A percentile compares a stretch with the other conserved stretches of the same genome.
phyloP scores from a whole-genome alignment of 768 basidiomycete genomes.

The Xerocomus potaroensis region DNA sequence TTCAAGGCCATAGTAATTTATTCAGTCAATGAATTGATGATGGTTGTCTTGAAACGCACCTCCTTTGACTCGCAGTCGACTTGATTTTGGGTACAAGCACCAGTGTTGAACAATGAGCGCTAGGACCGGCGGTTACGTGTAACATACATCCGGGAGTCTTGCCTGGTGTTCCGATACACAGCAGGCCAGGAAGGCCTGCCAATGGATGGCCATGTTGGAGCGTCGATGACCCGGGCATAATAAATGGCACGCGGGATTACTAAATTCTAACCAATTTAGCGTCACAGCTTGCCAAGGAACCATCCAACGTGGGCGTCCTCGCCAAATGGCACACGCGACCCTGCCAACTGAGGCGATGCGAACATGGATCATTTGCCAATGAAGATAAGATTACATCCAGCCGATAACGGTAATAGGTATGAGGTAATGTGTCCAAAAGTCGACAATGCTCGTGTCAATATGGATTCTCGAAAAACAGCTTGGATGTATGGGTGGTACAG shows the following conservation, averaged over 20 bases:
- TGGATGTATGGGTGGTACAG: neutral
- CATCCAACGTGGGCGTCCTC: neutral
- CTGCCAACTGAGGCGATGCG: neutral
- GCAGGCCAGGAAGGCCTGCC: constrained; percentile 7
- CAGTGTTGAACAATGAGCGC: too few relatives aligned
- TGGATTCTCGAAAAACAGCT: too few relatives aligned
- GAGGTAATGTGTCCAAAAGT: constrained; percentile 1
- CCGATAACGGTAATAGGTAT: neutral
- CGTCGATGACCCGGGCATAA: neutral
- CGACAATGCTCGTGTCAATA: neutral
- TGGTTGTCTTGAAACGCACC: neutral
- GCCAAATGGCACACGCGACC: constrained; percentile 2
- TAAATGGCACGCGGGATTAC: neutral
- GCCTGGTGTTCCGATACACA: neutral
- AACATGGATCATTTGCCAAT: neutral
- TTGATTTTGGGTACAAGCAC: neutral
- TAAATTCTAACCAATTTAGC: neutral
- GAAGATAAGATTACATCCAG: constrained; percentile 11
- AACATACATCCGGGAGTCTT: neutral
- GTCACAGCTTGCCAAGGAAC: constrained; percentile 24
- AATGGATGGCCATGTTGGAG: neutral
- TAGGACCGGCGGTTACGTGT: too few relatives aligned
- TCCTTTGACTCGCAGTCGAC: neutral
- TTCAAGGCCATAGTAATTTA: neutral
- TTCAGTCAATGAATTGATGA: neutral